phyloP scores from a whole-genome alignment of 2,329 filamentous ascomycete genomes.

The Ceratocystis papillata region DNA sequence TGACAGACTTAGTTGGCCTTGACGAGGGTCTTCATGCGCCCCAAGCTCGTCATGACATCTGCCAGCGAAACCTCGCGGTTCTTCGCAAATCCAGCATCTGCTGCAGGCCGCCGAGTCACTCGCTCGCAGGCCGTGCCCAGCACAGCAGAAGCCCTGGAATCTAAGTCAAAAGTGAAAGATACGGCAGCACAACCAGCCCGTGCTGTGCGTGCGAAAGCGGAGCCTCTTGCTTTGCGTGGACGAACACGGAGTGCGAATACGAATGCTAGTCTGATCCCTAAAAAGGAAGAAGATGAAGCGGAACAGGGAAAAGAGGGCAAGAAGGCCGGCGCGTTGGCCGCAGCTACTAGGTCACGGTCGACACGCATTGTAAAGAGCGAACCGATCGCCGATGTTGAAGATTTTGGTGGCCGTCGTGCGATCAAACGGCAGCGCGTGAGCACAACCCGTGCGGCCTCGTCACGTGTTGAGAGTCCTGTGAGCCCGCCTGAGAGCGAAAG shows the following conservation, averaged over 20 bases:
- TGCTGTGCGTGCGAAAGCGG: neutral
- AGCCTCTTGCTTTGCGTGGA: neutral
- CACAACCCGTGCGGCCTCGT: conserved; percentile 19
- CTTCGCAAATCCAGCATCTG: conserved; percentile 16
- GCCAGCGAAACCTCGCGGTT: conserved; percentile 22
- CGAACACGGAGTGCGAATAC: neutral
- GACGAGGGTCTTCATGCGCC: neutral
- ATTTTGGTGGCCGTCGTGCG: conserved; percentile 34
- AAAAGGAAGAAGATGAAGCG: conserved; percentile 1
- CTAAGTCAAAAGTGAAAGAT: neutral
- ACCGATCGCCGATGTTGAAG: conserved; percentile 46
- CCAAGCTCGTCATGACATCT: conserved; percentile 13
- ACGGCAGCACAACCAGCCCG: neutral
- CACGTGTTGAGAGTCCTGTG: neutral
- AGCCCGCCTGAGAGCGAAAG: neutral
- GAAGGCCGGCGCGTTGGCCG: no score
- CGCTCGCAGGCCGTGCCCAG: conserved; percentile 25
- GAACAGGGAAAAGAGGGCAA: neutral
- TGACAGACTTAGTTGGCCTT: no score
- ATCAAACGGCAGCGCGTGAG: conserved; percentile 41
- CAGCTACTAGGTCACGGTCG: neutral
- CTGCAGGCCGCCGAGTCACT: conserved; percentile 24
- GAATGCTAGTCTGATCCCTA: neutral
- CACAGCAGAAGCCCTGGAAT: neutral
- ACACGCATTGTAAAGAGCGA: conserved; percentile 5